A percentile compares a stretch with the other conserved stretches of the same genome.
These are phyloP conservation scores for Ilyonectria mors-panacis DNA, from an alignment of 2,329 filamentous ascomycete genomes.

Conservation along the genomic window DNA sequence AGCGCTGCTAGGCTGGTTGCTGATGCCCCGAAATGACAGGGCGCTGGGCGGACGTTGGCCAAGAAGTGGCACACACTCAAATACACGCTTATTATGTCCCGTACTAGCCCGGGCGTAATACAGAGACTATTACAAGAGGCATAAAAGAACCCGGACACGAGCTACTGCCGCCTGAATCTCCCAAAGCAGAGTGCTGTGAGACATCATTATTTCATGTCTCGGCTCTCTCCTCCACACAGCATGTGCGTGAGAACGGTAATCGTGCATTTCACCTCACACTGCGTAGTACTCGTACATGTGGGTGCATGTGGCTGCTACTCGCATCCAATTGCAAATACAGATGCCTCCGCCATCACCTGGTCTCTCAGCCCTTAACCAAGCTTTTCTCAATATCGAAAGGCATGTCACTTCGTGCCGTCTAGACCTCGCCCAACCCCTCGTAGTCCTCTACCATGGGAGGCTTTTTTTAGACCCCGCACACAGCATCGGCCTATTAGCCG, in stretches of 20 bases:
- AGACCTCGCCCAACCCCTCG: neutral
- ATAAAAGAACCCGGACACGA: neutral
- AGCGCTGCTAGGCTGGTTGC: neutral
- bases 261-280: neutral
- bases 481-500: neutral
- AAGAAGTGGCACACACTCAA: neutral
- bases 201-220: neutral
- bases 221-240: neutral
- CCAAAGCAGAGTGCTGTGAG: neutral
- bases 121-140: too few species aligned
- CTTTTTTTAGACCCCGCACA: neutral
- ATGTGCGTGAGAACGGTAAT: neutral
- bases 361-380: neutral
- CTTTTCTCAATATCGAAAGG: neutral
- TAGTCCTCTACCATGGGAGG: neutral
- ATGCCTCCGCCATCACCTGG: neutral
- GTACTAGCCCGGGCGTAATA: neutral
- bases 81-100: neutral
- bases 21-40: neutral
- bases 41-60: too few species aligned
- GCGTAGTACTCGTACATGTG: neutral
- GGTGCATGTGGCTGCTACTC: neutral
- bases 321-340: neutral
- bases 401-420: neutral
- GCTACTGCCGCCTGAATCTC: neutral